A percentile compares a stretch with the other conserved stretches of the same genome.
phyloP scores from a whole-genome alignment of 352 stramenopile species.

The Phytophthora pinifolia region DNA sequence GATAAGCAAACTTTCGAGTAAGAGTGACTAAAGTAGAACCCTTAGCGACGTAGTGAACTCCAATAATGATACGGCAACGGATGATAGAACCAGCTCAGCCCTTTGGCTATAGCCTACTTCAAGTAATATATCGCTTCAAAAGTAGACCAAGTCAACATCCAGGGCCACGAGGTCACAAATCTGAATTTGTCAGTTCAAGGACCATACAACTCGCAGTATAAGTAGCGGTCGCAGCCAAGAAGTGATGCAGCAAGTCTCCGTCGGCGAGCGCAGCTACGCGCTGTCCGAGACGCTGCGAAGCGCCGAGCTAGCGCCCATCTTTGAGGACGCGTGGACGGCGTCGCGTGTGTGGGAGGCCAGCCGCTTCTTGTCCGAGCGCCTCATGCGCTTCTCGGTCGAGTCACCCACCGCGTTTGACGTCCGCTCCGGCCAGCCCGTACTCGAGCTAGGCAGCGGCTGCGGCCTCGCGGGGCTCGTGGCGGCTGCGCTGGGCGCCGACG shows the following conservation, averaged over 20 bases:
- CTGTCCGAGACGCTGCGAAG: conserved; percentile 79
- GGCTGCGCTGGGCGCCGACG: conserved; percentile 57
- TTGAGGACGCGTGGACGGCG: conserved; percentile 80
- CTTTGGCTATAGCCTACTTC: no score
- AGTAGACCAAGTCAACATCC: no score
- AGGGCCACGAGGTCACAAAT: no score
- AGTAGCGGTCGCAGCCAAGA: conserved; percentile 2
- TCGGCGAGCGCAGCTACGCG: conserved; percentile 49
- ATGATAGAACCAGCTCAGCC: no score
- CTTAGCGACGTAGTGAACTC: no score
- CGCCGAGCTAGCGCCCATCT: conserved; percentile 76
- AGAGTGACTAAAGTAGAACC: no score
- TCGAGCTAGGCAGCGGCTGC: conserved; percentile 81
- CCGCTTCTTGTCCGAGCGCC: conserved; percentile 60
- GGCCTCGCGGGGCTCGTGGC: conserved; percentile 73
- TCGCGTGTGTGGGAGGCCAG: conserved; percentile 77
- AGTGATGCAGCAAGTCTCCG: conserved; percentile 35
- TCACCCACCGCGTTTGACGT: conserved; percentile 24
- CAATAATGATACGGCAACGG: no score
- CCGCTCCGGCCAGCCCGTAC: conserved; percentile 33
- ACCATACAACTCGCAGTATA: conserved; percentile 2
- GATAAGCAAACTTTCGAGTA: no score
- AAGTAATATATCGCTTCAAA: no score
- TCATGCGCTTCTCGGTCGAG: conserved; percentile 41
- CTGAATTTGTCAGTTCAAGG: no score